Percentiles rank a stretch among this genome's conserved stretches.
Evolutionary conservation across 202 grass and related monocot genomes (phyloP).

Genomic region (Panicum hallii): DNA sequence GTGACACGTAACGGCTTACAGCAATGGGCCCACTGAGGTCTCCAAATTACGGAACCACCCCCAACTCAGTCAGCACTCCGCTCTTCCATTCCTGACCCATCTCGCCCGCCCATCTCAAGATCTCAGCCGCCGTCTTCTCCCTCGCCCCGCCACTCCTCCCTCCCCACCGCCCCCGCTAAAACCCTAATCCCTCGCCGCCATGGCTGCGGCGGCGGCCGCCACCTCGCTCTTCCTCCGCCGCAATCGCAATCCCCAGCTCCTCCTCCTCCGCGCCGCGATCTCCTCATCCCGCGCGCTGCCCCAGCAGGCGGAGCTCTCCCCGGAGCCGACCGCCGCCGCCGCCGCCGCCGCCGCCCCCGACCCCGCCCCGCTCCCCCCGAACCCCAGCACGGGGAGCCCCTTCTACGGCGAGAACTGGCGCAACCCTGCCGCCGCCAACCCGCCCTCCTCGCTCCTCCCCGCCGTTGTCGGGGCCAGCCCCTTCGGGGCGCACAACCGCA

Average conservation of each 20-base stretch:
- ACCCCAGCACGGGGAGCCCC: conserved; percentile 81
- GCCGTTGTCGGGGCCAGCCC: conserved; percentile 32
- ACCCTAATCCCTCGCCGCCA: conserved; percentile 67
- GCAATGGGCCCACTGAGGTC: too few relatives aligned
- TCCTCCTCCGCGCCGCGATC: conserved; percentile 59
- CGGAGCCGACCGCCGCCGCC: conserved; percentile 42
- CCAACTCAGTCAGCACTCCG: not conserved
- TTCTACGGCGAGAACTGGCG: conserved; percentile 95
- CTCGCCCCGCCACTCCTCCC: conserved; percentile 13
- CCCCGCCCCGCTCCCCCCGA: conserved; percentile 73
- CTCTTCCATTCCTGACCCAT: conserved; percentile 5
- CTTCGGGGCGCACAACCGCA: conserved; percentile 1
- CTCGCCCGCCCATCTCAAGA: conserved; percentile 34
- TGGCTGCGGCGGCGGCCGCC: conserved; percentile 64
- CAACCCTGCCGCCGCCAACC: conserved; percentile 48
- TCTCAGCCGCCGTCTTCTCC: conserved; percentile 37
- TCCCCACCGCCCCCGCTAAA: conserved; percentile 31
- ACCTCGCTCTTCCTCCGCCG: conserved; percentile 62
- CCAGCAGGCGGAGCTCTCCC: conserved; percentile 75
- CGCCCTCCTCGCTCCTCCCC: conserved; percentile 54
- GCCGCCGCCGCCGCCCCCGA: conserved; percentile 41
- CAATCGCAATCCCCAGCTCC: conserved; percentile 34
- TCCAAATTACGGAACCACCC: conserved; percentile 37
- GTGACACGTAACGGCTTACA: not conserved
- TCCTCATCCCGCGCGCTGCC: conserved; percentile 67